Evolutionary conservation across 306 rosid species (phyloP), one percentile per base, ranked within the genome.

Genomic region (Cucurbita moschata): DNA sequence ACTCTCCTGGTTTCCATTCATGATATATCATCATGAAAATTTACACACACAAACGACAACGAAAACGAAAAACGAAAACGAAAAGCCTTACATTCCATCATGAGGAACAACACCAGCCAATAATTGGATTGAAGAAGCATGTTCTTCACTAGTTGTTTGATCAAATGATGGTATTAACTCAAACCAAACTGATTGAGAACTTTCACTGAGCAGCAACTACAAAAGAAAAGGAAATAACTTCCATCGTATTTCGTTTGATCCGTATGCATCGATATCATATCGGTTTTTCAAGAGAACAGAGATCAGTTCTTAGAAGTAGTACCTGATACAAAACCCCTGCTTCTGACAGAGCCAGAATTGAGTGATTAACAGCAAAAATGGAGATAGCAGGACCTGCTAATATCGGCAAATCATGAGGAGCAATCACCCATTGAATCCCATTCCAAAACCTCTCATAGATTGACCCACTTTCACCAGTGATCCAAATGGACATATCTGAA

Each of bases 381-480:
- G 88, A 81, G 43, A 81, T 16, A 37, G 96, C 96, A 53, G 70
- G 85, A 23, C 85, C 96, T 11, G 75, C 88, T 18, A 79, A 80
- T 59, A 83, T 6, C 42, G 96, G 98, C 18, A 93, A 85, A 69
- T 88, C 97, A 81, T 93, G 97, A 21, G 98, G 96, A 67, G 96
- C 92, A 56, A 87, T 46, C 50, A 87, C 94, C 97, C 98, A 93
- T 79, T 90, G 96, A n/a, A 88, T 80, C 72, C 94, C 97, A 86
- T 93, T 93, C 98, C 97, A 93, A 80, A 87, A 88, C 85, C 97
- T 90, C 90, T 93, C 98, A 79, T 86, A 90, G 59, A 93, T 93
- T 7, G 87, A 87, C 4, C 98, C 98, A 84, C 97, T 93, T 79
- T 82, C 88, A 74, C 94, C 94, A 75, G 88, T 93, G 71, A 93